Percentiles rank a stretch among this genome's conserved stretches.
Conservation (phyloP, 148 eudicot genomes). For the Spergularia marina region DNA sequence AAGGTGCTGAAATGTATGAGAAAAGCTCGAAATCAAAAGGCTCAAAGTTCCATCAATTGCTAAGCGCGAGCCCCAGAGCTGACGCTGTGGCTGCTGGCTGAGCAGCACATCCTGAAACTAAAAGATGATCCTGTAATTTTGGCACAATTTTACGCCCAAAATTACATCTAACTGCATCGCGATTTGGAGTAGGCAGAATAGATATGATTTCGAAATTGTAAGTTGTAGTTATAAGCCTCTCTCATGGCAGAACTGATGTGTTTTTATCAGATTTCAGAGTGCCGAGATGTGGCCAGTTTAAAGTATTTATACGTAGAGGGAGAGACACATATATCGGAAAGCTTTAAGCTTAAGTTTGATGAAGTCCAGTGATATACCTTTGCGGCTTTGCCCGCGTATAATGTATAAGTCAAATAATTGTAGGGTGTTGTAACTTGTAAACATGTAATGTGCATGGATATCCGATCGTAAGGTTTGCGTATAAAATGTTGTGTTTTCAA, state of each 20-base stretch:
- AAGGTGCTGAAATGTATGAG: conserved; percentile 42
- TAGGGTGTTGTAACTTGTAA: background rate
- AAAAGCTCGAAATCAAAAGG: conserved; percentile 45
- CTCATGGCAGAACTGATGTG: conserved; percentile 57
- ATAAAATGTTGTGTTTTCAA: conserved; percentile 3
- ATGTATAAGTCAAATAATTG: background rate
- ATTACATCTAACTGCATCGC: conserved; percentile 51
- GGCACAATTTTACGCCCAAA: conserved; percentile 60
- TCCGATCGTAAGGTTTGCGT: background rate
- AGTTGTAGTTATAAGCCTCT: conserved; percentile 29
- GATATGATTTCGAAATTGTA: conserved; percentile 26
- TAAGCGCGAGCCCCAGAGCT: conserved; percentile 55
- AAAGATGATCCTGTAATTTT: conserved; percentile 42
- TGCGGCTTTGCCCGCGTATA: no score
- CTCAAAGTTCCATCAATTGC: conserved; percentile 82
- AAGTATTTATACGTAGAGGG: background rate
- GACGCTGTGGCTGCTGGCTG: conserved; percentile 89
- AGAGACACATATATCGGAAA: conserved; percentile 29
- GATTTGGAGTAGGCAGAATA: conserved; percentile 26
- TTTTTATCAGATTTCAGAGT: conserved; percentile 46
- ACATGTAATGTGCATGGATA: background rate
- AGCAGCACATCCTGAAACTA: conserved; percentile 13
- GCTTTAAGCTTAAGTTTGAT: conserved; percentile 4
- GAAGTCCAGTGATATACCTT: no score
- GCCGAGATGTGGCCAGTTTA: conserved; percentile 34